Conservation (phyloP, 2,329 filamentous ascomycete genomes). For the Trichothecium sympodiale region DNA sequence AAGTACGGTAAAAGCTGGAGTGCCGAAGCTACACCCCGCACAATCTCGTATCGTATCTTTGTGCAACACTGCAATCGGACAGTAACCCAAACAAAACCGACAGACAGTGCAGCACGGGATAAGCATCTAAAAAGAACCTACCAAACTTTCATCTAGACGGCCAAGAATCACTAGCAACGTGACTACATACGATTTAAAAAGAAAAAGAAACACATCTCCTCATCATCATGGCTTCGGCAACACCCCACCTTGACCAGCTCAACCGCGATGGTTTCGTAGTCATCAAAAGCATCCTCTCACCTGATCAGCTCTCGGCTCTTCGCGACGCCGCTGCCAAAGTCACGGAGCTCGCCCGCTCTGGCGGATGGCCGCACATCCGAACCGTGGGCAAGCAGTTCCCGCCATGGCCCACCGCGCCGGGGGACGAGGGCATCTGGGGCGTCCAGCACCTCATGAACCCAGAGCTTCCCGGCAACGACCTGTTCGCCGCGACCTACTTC, state of each 20-base stretch:
- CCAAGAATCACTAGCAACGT: too few species aligned
- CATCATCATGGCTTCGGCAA: not conserved
- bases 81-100: too few species aligned
- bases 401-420: conserved; percentile 57
- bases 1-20: too few species aligned
- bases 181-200: too few species aligned
- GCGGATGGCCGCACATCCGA: conserved; percentile 70
- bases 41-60: too few species aligned
- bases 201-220: too few species aligned
- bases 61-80: too few species aligned
- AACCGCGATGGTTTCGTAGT: conserved; percentile 66
- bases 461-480: conserved; percentile 45
- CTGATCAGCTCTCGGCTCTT: conserved; percentile 44
- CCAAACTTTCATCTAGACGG: too few species aligned
- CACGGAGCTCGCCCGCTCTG: conserved; percentile 52
- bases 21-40: too few species aligned
- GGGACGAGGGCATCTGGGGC: conserved; percentile 67
- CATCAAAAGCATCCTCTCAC: conserved; percentile 52
- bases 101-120: too few species aligned
- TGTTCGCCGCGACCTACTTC: conserved; percentile 65
- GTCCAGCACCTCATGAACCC: conserved; percentile 79
- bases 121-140: too few species aligned
- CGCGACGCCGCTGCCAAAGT: conserved; percentile 46
- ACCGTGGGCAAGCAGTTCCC: conserved; percentile 87
- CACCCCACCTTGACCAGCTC: conserved; percentile 33